Evolutionary conservation across 768 basidiomycete species (phyloP), one percentile per base, ranked within the genome.

Genomic region (Tricholoma saponaceum): DNA sequence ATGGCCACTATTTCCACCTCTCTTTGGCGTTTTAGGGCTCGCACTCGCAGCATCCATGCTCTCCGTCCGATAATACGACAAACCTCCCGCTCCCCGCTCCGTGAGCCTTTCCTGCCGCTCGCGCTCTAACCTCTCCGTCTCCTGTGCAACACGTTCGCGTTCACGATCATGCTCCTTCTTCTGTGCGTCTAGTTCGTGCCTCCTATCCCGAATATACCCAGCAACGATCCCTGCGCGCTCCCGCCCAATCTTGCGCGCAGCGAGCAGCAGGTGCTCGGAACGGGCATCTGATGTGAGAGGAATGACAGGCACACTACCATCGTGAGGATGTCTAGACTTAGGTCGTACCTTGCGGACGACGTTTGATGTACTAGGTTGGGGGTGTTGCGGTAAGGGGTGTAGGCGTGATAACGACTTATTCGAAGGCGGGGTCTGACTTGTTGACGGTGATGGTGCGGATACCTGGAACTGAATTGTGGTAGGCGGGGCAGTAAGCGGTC

Each of bases 241-340:
- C 30, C 82, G 79, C 4, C 89, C 89, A 3, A 90, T 76, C 54
- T 74, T 84, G n/a, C 87, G 81, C 8, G 87, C 85, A 3, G 89
- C 89, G 12, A 88, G 72, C 1, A 92, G 75, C 10, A 90, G 71
- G 62, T 88, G 88, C 62, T 91, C 89, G 0, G 79, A 76, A 47
- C 86, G 80, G 4, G 89, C 90, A 59, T 92, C 90, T 1, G 85
- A 72, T 59, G 78, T 67, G 44, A 80, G 57, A 39, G 80, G 67
- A 33, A 64, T 64, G 4, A 67, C 67, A 0, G 64, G 70, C 30
- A 66, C 64, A 43, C 52, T 41, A 20, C 53, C 33, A 26, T 56
- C 50, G 56, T 61, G 51, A 22, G 57, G 30, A 51, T 68, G 67
- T 57, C 68, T 66, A 62, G 58, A 35, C 56, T 58, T 60, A 25